These are phyloP conservation scores for Xylaria sp. DNA, from an alignment of 2,329 filamentous ascomycete genomes.

Conservation along the genomic window DNA sequence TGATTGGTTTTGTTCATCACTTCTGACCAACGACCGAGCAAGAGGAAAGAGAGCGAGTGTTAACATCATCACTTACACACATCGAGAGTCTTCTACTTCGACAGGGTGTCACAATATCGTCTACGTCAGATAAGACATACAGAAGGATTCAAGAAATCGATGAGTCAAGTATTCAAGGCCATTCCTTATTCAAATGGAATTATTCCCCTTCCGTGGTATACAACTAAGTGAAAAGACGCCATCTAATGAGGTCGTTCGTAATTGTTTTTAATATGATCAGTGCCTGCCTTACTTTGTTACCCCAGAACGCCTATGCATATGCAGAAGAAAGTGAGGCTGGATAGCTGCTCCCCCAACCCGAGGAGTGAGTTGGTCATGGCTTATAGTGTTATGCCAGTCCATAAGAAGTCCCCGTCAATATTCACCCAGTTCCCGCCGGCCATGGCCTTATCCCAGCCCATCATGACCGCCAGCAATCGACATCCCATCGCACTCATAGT, in stretches of 20 bases:
- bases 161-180: neutral
- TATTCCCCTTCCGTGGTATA: slow-evolving; percentile 10
- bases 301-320: slow-evolving; percentile 33
- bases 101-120: neutral
- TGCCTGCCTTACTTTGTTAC: slow-evolving; percentile 13
- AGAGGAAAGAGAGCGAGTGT: too few relatives aligned
- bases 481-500: slow-evolving; percentile 79
- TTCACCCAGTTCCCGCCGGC: slow-evolving; percentile 75
- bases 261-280: slow-evolving; percentile 12
- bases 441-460: slow-evolving; percentile 81
- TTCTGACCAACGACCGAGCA: too few relatives aligned
- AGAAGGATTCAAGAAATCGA: neutral
- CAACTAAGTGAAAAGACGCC: neutral
- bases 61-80: neutral
- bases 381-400: slow-evolving; percentile 58
- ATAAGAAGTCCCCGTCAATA: slow-evolving; percentile 77
- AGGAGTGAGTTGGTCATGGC: neutral
- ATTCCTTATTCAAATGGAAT: neutral
- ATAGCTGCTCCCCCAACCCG: neutral
- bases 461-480: slow-evolving; percentile 82
- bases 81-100: neutral
- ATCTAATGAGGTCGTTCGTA: slow-evolving; percentile 4
- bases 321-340: slow-evolving; percentile 21
- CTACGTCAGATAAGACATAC: neutral
- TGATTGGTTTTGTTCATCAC: neutral